Conservation (phyloP, 257 asterid genomes). For the Rubia yunnanensis region DNA sequence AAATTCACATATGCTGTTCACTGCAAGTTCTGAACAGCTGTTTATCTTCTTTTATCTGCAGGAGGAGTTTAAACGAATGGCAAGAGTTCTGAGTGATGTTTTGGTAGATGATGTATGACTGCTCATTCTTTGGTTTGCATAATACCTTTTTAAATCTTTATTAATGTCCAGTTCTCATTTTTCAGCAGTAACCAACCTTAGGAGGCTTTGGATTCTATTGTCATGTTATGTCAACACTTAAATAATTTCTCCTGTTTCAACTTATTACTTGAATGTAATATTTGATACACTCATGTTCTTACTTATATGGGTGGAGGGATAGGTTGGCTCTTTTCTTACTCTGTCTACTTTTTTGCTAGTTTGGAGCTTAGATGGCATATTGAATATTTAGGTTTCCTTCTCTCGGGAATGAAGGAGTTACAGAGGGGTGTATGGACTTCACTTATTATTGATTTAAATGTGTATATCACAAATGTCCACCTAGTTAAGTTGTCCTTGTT, state of each 20-base stretch:
- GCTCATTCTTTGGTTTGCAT: neutral
- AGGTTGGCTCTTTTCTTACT: neutral
- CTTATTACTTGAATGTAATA: no score
- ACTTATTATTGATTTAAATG: neutral
- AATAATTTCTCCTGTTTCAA: neutral
- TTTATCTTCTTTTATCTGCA: slow-evolving; percentile 21
- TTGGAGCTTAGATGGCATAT: neutral
- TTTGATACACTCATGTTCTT: neutral
- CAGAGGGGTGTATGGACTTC: no score
- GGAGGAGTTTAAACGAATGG: slow-evolving; percentile 58
- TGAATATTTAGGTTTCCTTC: neutral
- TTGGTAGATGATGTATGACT: slow-evolving; percentile 48
- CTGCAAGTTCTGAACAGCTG: neutral
- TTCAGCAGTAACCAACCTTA: neutral
- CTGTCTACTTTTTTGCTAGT: neutral
- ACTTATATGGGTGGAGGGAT: neutral
- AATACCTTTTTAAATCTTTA: neutral
- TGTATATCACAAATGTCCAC: neutral
- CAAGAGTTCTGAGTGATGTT: slow-evolving; percentile 51
- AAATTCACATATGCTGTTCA: neutral
- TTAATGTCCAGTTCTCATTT: neutral
- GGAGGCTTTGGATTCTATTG: neutral
- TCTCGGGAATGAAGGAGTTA: neutral
- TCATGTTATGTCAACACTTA: neutral
- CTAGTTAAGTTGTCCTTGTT: neutral